phyloP scores from a whole-genome alignment of 2,329 filamentous ascomycete genomes.

The Westerdykella sp. region DNA sequence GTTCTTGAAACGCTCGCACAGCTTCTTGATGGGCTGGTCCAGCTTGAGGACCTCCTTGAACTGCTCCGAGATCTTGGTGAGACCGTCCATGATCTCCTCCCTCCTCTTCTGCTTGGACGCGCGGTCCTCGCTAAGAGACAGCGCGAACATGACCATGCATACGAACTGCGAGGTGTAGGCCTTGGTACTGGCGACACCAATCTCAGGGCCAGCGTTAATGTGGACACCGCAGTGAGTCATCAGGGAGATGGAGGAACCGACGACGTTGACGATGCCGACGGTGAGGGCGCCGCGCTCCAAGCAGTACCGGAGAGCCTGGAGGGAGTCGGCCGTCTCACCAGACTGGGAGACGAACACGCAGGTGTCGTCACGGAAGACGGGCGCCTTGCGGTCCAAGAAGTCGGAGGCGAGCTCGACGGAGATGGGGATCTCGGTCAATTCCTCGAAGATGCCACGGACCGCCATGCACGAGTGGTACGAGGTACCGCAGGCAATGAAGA shows the following conservation, averaged over 20 bases:
- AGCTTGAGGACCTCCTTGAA: constrained; percentile 89
- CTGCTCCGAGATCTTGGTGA: constrained; percentile 79
- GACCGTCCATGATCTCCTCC: constrained; percentile 92
- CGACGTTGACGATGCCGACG: constrained; percentile 97
- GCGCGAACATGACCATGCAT: constrained; percentile 99
- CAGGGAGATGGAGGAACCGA: constrained; percentile 96
- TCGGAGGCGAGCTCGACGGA: constrained; percentile 95
- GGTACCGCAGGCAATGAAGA: constrained; percentile 98
- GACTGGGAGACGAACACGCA: constrained; percentile 99
- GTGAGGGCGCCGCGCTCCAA: constrained; percentile 94
- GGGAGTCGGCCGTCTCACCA: constrained; percentile 94
- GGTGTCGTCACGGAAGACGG: constrained; percentile 98
- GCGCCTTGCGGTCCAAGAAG: constrained; percentile 93
- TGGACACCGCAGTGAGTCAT: constrained; percentile 99
- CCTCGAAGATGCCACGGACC: constrained; percentile 94
- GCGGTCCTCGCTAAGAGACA: constrained; percentile 93
- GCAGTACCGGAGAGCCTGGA: constrained; percentile 96
- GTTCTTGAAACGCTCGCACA: constrained; percentile 92
- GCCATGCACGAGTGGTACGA: constrained; percentile 99
- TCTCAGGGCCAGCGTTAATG: constrained; percentile 97
- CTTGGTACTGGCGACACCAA: constrained; percentile 98
- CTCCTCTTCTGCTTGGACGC: constrained; percentile 88
- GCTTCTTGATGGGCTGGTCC: constrained; percentile 87
- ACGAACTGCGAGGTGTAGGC: constrained; percentile 99
- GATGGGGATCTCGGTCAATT: constrained; percentile 96